Evolutionary conservation across 2,329 filamentous ascomycete species (phyloP).

Genomic region (Botrytis fabae): DNA sequence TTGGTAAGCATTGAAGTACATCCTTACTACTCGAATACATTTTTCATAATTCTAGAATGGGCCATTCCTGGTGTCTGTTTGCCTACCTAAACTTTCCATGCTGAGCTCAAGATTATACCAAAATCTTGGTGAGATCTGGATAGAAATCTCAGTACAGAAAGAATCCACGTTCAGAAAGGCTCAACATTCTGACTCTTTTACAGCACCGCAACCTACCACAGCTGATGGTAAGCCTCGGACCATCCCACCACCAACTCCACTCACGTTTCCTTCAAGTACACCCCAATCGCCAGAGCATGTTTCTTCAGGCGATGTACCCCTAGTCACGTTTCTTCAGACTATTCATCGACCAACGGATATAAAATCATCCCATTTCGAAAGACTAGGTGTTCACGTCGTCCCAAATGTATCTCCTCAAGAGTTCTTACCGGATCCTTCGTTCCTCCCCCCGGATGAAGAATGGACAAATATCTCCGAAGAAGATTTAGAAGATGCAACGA

Average conservation of each 20-base stretch:
- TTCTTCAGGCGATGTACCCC: constrained; percentile 39
- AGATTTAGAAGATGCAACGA: constrained; percentile 45
- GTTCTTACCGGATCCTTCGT: constrained; percentile 55
- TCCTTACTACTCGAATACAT: not conserved
- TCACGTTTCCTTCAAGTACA: constrained; percentile 35
- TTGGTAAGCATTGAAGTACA: constrained; percentile 23
- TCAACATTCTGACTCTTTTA: constrained; percentile 29
- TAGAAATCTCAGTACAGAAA: no score
- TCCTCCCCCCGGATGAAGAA: constrained; percentile 55
- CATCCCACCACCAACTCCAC: constrained; percentile 35
- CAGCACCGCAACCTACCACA: constrained; percentile 23
- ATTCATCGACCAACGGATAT: constrained; percentile 56
- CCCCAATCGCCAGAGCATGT: constrained; percentile 34
- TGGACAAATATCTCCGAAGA: constrained; percentile 42
- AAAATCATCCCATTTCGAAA: constrained; percentile 52
- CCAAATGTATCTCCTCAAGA: constrained; percentile 50
- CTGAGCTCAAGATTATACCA: not conserved
- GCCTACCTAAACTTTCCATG: not conserved
- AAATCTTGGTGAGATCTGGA: not conserved
- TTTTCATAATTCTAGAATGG: not conserved
- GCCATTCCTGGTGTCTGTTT: not conserved
- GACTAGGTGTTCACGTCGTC: constrained; percentile 58
- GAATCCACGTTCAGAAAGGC: not conserved
- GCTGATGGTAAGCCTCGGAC: constrained; percentile 31
- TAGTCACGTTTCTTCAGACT: constrained; percentile 54